phyloP scores from a whole-genome alignment of 805 yeast genomes.

The Scheffersomyces lignosus region DNA sequence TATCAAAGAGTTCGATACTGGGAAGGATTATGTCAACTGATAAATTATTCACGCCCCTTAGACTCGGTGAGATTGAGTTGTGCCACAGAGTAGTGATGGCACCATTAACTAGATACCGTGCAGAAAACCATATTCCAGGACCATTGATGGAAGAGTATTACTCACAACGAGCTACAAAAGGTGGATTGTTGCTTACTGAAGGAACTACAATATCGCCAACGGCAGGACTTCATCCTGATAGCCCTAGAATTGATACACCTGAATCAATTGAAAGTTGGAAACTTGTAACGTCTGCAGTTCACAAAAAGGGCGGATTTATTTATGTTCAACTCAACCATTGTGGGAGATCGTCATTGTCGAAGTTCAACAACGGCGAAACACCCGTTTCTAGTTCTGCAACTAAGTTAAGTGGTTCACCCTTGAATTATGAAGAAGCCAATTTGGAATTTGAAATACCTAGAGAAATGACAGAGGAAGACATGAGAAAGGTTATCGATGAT shows the following conservation, averaged over 20 bases:
- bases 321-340: not conserved
- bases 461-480: slow-evolving; percentile 6
- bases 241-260: not conserved
- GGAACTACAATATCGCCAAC: not conserved
- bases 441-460: slow-evolving; percentile 3
- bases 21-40: not conserved
- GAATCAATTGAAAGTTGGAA: not conserved
- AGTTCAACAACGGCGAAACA: too few species aligned
- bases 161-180: not conserved
- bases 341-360: not conserved
- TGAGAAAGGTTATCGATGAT: slow-evolving; percentile 1
- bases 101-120: not conserved
- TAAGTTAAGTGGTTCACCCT: not conserved
- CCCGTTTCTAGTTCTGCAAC: not conserved
- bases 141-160: not conserved
- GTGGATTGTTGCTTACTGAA: not conserved
- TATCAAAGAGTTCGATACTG: too few species aligned
- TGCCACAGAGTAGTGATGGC: not conserved
- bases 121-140: not conserved
- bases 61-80: not conserved
- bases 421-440: not conserved
- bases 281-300: not conserved
- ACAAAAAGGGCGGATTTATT: not conserved
- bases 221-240: not conserved
- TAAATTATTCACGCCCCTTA: not conserved